A percentile compares a stretch with the other conserved stretches of the same genome.
phyloP scores from a whole-genome alignment of 139 green algal species.

The Penium margaritaceum region DNA sequence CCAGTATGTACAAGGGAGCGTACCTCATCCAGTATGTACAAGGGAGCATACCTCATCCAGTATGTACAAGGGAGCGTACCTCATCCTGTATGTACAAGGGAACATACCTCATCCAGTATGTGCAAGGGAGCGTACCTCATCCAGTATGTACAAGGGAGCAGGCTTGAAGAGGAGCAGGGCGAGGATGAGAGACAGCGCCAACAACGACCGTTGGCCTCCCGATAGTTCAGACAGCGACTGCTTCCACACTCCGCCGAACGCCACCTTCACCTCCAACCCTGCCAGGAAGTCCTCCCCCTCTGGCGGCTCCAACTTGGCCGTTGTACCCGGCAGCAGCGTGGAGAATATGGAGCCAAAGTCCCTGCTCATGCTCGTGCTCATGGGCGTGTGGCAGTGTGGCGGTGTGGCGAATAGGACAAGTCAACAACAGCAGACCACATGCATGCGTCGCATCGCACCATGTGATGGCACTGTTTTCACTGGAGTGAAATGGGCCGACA shows the following conservation, averaged over 20 bases:
- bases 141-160: conserved; percentile 97
- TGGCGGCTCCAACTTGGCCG: conserved; percentile 81
- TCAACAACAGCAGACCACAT: too few species aligned
- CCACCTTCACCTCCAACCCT: conserved; percentile 86
- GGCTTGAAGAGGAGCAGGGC: conserved; percentile 95
- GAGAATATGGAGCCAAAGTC: conserved; percentile 93
- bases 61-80: too few species aligned
- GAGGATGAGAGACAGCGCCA: conserved; percentile 93
- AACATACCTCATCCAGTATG: too few species aligned
- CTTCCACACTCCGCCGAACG: conserved; percentile 96
- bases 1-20: conserved; percentile 99
- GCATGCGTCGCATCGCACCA: too few species aligned
- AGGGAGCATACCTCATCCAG: too few species aligned
- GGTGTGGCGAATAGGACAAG: not conserved
- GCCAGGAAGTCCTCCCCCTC: conserved; percentile 58
- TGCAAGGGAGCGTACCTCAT: too few species aligned
- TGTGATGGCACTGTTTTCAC: too few species aligned
- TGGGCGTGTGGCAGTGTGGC: conserved; percentile 61
- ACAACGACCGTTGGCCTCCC: conserved; percentile 86
- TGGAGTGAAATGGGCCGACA: too few species aligned
- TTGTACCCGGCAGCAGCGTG: conserved; percentile 88
- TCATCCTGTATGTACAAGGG: too few species aligned
- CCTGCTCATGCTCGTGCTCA: conserved; percentile 70
- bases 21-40: too few species aligned
- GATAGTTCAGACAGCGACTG: conserved; percentile 88